Conservation (phyloP, 768 basidiomycete genomes). For the Serendipita sp. region DNA sequence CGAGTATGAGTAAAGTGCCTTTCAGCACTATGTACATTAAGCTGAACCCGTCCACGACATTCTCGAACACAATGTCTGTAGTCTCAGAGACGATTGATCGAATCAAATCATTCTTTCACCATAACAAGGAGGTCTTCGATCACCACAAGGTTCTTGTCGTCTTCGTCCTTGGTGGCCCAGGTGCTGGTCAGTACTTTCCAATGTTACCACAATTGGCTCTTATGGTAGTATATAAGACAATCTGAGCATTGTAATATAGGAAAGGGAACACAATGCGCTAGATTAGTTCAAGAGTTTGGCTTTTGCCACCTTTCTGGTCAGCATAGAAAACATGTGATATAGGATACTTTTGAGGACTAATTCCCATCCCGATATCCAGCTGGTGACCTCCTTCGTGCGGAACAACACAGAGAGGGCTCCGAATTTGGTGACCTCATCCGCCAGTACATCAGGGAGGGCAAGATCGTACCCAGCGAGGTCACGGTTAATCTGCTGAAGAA, state of each 20-base stretch:
- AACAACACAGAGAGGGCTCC: constrained; percentile 76
- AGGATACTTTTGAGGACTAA: constrained; percentile 6
- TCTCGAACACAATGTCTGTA: constrained; percentile 20
- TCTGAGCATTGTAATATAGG: constrained; percentile 29
- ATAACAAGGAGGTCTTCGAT: constrained; percentile 38
- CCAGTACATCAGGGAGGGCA: constrained; percentile 77
- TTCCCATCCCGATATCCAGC: constrained; percentile 28
- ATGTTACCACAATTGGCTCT: constrained; percentile 1
- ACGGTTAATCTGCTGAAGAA: constrained; percentile 90
- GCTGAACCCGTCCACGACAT: constrained; percentile 32
- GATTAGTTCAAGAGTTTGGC: constrained; percentile 64
- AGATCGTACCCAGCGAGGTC: constrained; percentile 91
- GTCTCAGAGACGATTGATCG: constrained; percentile 22
- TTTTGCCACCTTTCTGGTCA: constrained; percentile 90
- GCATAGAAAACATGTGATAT: constrained; percentile 11
- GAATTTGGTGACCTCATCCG: constrained; percentile 71
- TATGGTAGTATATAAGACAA: background rate
- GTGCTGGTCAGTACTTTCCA: constrained; percentile 49
- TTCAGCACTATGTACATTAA: constrained; percentile 12
- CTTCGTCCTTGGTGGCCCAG: constrained; percentile 93
- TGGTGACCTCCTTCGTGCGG: constrained; percentile 92
- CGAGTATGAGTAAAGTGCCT: too few species aligned
- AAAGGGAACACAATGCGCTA: constrained; percentile 88
- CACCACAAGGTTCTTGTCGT: constrained; percentile 63
- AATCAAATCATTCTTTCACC: constrained; percentile 22